phyloP scores from a whole-genome alignment of 768 basidiomycete species.

The Boletus pseudo-olivaceus region DNA sequence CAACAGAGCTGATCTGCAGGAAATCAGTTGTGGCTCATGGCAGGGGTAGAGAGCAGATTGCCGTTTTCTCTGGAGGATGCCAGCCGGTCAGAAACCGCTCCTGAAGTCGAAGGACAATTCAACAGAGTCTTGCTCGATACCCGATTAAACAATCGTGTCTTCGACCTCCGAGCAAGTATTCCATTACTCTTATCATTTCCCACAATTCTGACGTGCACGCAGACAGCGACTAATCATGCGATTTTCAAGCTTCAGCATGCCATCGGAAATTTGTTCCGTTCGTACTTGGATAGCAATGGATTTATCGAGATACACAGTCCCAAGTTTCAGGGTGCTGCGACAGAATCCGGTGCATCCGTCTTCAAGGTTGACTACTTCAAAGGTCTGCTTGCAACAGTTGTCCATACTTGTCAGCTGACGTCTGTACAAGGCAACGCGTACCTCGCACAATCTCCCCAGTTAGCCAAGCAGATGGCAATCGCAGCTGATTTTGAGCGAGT shows the following conservation, averaged over 20 bases:
- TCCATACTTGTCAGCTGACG: slow-evolving; percentile 1
- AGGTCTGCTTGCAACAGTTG: slow-evolving; percentile 38
- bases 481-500: slow-evolving; percentile 98
- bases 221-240: slow-evolving; percentile 95
- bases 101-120: slow-evolving; percentile 57
- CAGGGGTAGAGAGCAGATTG: slow-evolving; percentile 73
- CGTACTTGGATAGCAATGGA: slow-evolving; percentile 65
- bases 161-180: slow-evolving; percentile 81
- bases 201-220: slow-evolving; percentile 11
- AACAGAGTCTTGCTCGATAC: slow-evolving; percentile 89
- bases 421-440: slow-evolving; percentile 69
- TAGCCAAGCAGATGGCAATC: slow-evolving; percentile 99
- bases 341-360: slow-evolving; percentile 94
- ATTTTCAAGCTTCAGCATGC: slow-evolving; percentile 89
- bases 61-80: slow-evolving; percentile 96
- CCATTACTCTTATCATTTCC: not conserved
- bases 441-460: slow-evolving; percentile 94
- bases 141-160: slow-evolving; percentile 87
- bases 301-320: slow-evolving; percentile 98
- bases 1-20: not conserved
- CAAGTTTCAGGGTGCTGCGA: slow-evolving; percentile 94
- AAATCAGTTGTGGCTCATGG: slow-evolving; percentile 71
- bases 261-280: slow-evolving; percentile 86
- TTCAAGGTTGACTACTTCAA: slow-evolving; percentile 99
- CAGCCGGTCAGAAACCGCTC: slow-evolving; percentile 73